Base-by-base conservation (phyloP, 108 stramenopile genomes). In the Licmophora abbreviata region DNA sequence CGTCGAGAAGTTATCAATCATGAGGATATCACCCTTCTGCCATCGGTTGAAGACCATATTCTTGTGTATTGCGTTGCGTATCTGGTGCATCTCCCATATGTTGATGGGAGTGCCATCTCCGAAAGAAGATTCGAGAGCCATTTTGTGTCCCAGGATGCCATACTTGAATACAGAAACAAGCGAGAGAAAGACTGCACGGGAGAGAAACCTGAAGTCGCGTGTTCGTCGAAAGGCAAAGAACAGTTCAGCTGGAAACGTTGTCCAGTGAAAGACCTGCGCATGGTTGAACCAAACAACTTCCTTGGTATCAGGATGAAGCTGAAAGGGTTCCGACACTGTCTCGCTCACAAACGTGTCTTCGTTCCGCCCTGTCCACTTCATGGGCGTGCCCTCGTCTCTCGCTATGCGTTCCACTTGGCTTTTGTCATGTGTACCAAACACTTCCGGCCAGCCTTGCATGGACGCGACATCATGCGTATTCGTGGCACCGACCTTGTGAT, bases 251-350 rank as follows among this genome's bases (percentile, higher is more conserved):
- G 73, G 73, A 22, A 61, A 55, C 3, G 60, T 61, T 25, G 63
- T 66, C 63, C 59, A 69, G 27, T 74, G 73, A 57, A 69, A 74
- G 0, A 61, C 63, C 24, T 74, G 59, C 4, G 63, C 41, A 44
- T 69, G 73, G 32, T 66, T 64, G 60, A 66, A 74, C 63, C 63
- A 74, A 23, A 74, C 59, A 6, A 4, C 15, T 33, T 74, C 73
- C n/a, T 38, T n/a, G 14, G 73, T 74, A 1, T 27, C 47, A 0
- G 73, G 73, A 44, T 74, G 73, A 0, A 28, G 37, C n/a, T 48
- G 63, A 45, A 56, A 69, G 24, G 73, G 38, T 3, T 15, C 3
- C 5, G 38, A 18, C 5, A 20, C 20, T 40, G 34, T 35, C 48
- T 65, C 58, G 7, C 21, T 17, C 12, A 56, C 58, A 34, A 63